Evolutionary conservation across 78 protist genomes (phyloP), one percentile per base, ranked within the genome.

Genomic region (Polysphondylium violaceum): DNA sequence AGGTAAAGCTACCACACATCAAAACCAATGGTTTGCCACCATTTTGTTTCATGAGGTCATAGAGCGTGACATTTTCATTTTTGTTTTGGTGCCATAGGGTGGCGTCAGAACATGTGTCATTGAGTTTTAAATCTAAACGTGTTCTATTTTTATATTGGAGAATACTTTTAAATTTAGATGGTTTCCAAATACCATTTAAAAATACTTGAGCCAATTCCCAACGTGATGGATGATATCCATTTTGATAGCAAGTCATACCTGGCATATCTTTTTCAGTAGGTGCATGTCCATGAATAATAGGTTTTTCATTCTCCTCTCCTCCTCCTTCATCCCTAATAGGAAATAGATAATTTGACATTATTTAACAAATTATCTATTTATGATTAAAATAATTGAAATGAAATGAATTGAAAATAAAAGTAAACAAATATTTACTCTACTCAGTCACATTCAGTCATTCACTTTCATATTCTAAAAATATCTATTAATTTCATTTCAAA

Each of bases 1-100:
- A 83, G 47, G 91, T 83, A 7, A 47, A 69, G 12, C 64, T 43
- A 12, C 91, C 91, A 69, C 91, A 83, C 1, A 83, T 47, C 3
- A 83, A 43, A 35, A 83, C 81, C 17, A 83, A 4, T 17, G 77
- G 72, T 35, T 64, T 67, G 33, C 23, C 47, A 16, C 11, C 11
- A 25, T 51, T 50, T 8, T 65, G 51, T 65, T 69, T 40, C 23
- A 69, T 4, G n/a, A n/a, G n/a, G 16, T 69, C 29, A 23, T 83
- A 83, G 2, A 83, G 27, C 1, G 91, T 25, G 7, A 50, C 43
- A 4, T 83, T 36, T 27, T 47, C 1, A 11, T 56, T 60, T 12
- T 17, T 38, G 17, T 59, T 43, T 19, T 71, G 43, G 19, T 67
- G 74, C 1, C 36, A 7, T 5, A 83, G 51, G 1, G 27, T 83